Conservation (phyloP, 192 early-diverging fungal genomes). For the Coemansia aciculifera region DNA sequence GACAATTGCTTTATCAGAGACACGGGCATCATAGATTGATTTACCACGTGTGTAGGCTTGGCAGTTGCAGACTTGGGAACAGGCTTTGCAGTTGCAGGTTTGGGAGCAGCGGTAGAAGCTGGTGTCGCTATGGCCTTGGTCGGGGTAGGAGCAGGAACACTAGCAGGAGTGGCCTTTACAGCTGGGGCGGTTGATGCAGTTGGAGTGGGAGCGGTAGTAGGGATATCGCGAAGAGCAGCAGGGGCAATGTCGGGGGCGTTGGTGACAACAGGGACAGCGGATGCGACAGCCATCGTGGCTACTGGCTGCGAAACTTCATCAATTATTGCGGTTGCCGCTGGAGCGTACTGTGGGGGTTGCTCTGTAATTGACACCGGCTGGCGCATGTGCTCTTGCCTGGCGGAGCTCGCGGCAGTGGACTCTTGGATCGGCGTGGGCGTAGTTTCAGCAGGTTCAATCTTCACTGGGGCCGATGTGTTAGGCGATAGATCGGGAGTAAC, state of each 20-base stretch:
- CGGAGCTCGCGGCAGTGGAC: background rate
- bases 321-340: background rate
- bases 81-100: background rate
- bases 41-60: background rate
- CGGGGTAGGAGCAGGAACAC: background rate
- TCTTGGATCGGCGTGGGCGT: background rate
- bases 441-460: background rate
- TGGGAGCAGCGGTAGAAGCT: background rate
- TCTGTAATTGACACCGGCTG: background rate
- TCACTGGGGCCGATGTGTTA: background rate
- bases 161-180: background rate
- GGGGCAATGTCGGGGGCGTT: background rate
- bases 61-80: background rate
- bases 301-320: background rate
- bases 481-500: background rate
- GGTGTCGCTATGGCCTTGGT: background rate
- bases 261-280: background rate
- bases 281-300: background rate
- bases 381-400: background rate
- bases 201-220: background rate
- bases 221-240: no score
- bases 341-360: background rate
- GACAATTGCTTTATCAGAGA: conserved; percentile 17
- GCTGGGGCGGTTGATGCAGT: background rate
- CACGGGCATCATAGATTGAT: conserved; percentile 21